Evolutionary conservation across 1,284 basidiomycete species (phyloP).

Genomic region (Ganoderma leucocontextum): DNA sequence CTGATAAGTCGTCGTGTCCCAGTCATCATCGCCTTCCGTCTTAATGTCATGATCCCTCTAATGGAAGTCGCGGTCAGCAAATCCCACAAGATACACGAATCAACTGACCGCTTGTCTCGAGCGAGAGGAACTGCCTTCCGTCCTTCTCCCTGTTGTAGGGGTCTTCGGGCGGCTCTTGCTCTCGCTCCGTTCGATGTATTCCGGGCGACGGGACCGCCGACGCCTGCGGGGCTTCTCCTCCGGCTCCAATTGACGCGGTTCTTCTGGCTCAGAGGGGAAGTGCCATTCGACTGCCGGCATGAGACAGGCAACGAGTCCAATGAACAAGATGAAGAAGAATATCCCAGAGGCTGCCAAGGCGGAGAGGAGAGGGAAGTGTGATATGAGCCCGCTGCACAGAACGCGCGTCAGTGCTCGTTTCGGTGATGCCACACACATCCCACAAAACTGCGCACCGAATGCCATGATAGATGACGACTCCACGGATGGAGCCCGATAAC

Average conservation of each 20-base stretch:
- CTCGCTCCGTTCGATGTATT: conserved; percentile 12
- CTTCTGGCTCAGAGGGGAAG: conserved; percentile 30
- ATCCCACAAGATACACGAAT: not conserved
- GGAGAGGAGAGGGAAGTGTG: conserved; percentile 70
- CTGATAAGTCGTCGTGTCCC: conserved; percentile 15
- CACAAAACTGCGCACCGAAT: conserved; percentile 57
- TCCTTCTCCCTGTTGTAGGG: conserved; percentile 19
- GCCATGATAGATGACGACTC: conserved; percentile 68
- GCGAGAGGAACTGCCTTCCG: conserved; percentile 23
- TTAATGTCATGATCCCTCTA: conserved; percentile 29
- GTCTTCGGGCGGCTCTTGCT: conserved; percentile 21
- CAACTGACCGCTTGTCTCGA: conserved; percentile 25
- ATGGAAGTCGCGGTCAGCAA: not conserved
- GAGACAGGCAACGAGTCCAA: conserved; percentile 58
- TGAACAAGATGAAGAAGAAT: conserved; percentile 61
- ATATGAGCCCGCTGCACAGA: conserved; percentile 65
- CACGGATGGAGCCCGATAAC: conserved; percentile 63
- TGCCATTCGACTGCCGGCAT: conserved; percentile 43
- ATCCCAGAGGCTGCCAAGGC: conserved; percentile 53
- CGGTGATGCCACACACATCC: too few relatives aligned
- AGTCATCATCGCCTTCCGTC: conserved; percentile 23
- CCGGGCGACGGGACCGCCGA: conserved; percentile 22
- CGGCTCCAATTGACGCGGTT: conserved; percentile 14
- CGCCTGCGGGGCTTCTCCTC: conserved; percentile 25
- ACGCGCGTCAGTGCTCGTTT: conserved; percentile 16